A percentile compares a stretch with the other conserved stretches of the same genome.
These are phyloP conservation scores for Penicillium capsulatum DNA, from an alignment of 2,329 filamentous ascomycete genomes.

Conservation along the genomic window DNA sequence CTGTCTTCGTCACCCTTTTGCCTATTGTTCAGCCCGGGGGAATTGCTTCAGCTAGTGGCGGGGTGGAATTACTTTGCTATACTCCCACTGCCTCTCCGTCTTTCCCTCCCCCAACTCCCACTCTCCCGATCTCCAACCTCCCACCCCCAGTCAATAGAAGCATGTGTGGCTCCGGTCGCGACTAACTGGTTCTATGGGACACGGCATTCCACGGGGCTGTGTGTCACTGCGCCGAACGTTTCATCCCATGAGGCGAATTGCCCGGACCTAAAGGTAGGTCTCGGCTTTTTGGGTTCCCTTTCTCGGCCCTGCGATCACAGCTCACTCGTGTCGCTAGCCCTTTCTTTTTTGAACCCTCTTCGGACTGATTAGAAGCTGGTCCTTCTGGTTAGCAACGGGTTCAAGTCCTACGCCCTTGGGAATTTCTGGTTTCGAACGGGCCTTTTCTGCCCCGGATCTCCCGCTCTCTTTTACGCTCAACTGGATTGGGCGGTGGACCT, in stretches of 20 bases:
- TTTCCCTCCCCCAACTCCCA: no score
- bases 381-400: no score
- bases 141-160: conserved; percentile 7
- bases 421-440: no score
- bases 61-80: background rate
- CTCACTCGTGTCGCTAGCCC: no score
- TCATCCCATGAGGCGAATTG: conserved; percentile 27
- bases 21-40: no score
- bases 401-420: no score
- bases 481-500: conserved; percentile 24
- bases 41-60: background rate
- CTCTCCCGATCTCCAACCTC: background rate
- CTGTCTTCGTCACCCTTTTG: no score
- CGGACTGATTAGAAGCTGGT: no score
- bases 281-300: conserved; percentile 4
- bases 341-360: no score
- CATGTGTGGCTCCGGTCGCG: conserved; percentile 16
- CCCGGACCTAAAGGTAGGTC: conserved; percentile 15
- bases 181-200: conserved; percentile 25
- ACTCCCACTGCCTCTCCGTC: background rate
- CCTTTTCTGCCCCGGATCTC: no score
- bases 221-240: conserved; percentile 25
- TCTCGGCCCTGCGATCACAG: no score
- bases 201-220: conserved; percentile 20
- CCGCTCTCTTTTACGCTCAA: conserved; percentile 21